A percentile compares a stretch with the other conserved stretches of the same genome.
phyloP scores from a whole-genome alignment of 495 filamentous ascomycete genomes.

The Podospora didyma region DNA sequence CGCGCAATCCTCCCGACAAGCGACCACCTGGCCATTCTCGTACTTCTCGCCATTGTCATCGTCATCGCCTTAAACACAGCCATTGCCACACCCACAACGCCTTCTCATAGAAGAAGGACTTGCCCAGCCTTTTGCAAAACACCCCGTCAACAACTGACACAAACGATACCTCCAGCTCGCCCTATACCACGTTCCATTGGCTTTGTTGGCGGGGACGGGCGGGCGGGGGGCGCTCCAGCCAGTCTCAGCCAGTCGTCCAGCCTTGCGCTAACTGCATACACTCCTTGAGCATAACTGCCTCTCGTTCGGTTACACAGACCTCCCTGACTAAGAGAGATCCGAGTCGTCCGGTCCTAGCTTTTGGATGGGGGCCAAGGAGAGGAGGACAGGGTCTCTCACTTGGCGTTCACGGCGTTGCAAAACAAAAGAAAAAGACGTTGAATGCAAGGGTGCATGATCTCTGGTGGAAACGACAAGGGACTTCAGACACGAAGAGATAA shows the following conservation, averaged over 20 bases:
- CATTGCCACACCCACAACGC: neutral
- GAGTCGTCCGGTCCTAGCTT: too few species aligned
- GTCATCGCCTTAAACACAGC: neutral
- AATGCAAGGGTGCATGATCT: slow-evolving; percentile 13
- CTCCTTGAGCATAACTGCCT: neutral
- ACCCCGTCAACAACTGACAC: too few species aligned
- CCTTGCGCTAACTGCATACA: slow-evolving; percentile 12
- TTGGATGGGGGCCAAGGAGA: too few species aligned
- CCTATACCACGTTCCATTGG: slow-evolving; percentile 9
- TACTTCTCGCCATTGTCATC: neutral
- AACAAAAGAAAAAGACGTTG: too few species aligned
- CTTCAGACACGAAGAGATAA: slow-evolving; percentile 6
- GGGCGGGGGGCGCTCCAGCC: neutral
- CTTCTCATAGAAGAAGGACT: too few species aligned
- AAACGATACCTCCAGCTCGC: too few species aligned
- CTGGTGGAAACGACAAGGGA: neutral
- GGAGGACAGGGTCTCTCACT: too few species aligned
- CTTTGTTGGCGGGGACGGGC: neutral
- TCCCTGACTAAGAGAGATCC: neutral
- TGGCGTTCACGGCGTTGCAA: too few species aligned
- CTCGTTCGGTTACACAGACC: slow-evolving; percentile 8
- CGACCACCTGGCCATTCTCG: neutral
- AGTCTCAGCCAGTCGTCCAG: slow-evolving; percentile 9
- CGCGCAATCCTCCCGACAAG: slow-evolving; percentile 10
- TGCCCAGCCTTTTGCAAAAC: too few species aligned